These are phyloP conservation scores for Xylariaceae sp. DNA, from an alignment of 2,329 filamentous ascomycete genomes.

Conservation along the genomic window DNA sequence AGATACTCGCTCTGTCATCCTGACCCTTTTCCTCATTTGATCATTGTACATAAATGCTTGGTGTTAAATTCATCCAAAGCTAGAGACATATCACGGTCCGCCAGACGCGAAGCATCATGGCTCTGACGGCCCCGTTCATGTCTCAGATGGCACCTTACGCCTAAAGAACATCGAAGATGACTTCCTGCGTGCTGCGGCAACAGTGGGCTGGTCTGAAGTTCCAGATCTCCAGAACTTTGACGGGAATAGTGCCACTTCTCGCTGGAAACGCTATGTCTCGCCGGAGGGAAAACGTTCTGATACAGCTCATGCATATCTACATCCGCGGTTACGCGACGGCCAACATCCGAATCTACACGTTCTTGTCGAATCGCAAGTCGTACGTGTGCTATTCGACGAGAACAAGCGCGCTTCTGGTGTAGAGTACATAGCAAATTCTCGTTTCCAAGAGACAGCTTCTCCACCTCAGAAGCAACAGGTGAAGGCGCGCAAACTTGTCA, in stretches of 20 bases:
- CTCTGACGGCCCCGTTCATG: conserved; percentile 42
- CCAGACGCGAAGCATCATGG: conserved; percentile 43
- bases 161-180: conserved; percentile 38
- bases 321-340: conserved; percentile 25
- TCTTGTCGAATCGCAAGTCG: conserved; percentile 28
- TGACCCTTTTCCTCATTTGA: not conserved
- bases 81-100: conserved; percentile 30
- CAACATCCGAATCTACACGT: conserved; percentile 31
- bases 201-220: conserved; percentile 45
- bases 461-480: conserved; percentile 31
- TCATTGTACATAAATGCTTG: not conserved
- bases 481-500: conserved; percentile 51
- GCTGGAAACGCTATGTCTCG: conserved; percentile 22
- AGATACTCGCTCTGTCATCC: not conserved
- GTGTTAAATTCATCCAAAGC: conserved; percentile 10
- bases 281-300: conserved; percentile 28
- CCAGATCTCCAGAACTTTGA: conserved; percentile 48
- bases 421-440: conserved; percentile 48
- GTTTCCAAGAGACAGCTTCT: conserved; percentile 31
- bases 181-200: conserved; percentile 42
- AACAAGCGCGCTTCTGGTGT: conserved; percentile 49
- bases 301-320: conserved; percentile 26
- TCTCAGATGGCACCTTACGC: conserved; percentile 44
- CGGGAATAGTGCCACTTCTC: conserved; percentile 30
- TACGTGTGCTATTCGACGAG: conserved; percentile 52